phyloP scores from a whole-genome alignment of 2,329 filamentous ascomycete species.

The Cryphonectria naterciae region DNA sequence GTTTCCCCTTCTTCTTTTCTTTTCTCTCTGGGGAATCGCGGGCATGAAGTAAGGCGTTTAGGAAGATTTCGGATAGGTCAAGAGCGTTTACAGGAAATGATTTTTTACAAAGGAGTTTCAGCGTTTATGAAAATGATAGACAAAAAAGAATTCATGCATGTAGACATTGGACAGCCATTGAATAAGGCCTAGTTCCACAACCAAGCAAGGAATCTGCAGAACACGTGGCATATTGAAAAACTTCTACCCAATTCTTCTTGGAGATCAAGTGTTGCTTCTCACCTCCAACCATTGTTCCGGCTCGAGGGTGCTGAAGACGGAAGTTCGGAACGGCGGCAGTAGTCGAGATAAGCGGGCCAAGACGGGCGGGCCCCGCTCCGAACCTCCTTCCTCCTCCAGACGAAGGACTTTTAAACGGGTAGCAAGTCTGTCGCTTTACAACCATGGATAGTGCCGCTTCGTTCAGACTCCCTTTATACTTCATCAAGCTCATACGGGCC shows the following conservation, averaged over 20 bases:
- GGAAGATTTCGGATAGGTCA: background rate
- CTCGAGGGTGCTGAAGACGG: slow-evolving; percentile 10
- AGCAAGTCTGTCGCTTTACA: background rate
- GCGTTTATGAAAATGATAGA: background rate
- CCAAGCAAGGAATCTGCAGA: background rate
- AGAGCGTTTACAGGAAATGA: background rate
- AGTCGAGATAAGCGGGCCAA: slow-evolving; percentile 26
- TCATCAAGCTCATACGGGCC: background rate
- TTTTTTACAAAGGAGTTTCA: background rate
- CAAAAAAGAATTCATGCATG: background rate
- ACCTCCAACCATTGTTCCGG: no score
- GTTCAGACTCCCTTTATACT: background rate
- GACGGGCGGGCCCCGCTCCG: slow-evolving; percentile 15
- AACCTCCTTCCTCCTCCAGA: background rate
- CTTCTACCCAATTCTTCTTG: background rate
- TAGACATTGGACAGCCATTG: background rate
- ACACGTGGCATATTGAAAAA: background rate
- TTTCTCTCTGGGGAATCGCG: background rate
- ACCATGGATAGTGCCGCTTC: background rate
- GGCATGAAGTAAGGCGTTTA: slow-evolving; percentile 1
- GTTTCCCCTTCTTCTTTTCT: background rate
- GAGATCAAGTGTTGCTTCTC: background rate
- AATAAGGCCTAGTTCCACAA: background rate
- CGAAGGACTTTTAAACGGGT: background rate
- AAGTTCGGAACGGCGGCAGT: slow-evolving; percentile 25